Evolutionary conservation across 257 asterid genomes (phyloP), one percentile per base, ranked within the genome.

Genomic region (Plantago elongata): DNA sequence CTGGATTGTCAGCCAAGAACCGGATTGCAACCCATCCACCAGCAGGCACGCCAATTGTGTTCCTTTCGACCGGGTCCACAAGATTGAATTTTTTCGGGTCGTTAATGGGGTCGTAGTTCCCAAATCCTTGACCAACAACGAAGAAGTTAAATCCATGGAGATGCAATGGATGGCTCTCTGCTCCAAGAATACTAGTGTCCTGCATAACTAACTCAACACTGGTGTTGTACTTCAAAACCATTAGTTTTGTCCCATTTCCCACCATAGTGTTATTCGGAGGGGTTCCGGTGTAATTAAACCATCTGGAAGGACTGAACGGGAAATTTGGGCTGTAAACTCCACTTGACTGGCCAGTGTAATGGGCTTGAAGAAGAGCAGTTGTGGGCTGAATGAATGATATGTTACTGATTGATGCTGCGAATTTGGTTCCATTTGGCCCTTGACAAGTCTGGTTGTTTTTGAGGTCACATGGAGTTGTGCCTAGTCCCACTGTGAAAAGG

Each of bases 21-120:
- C 87, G 72, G 34, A 85, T 80, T 43, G 84, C 89, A 64, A 77
- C 84, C 94, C 94, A 82, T 5, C 94, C 94, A 9, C 87, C 89
- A 3, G 85, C 50, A 0, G 94, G 87, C 14, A 85, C 87, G 3
- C 84, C 90, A 1, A 85, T 66, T 0, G 94, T 85, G 51, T 85
- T 85, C 64, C 90, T 82, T 45, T 85, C 94, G 15, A 80, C 27
- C 9, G 94, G 94, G 3, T 85, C 94, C 5, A 76, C 79, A 11
- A 78, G 82, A 58, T 82, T 85, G 46, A 74, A 85, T 2, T 64
- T 78, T 45, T 75, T 69, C 0, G 90, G 87, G 64, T 85, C 87
- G 12, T 69, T 72, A 0, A 46, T 74, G 0, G 79, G 73, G 27
- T 85, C 70, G 50, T 69, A 85, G 16, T 82, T 82, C 8, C 90